phyloP scores from a whole-genome alignment of 2,329 filamentous ascomycete genomes.

The Phaeosphaeria sp. region DNA sequence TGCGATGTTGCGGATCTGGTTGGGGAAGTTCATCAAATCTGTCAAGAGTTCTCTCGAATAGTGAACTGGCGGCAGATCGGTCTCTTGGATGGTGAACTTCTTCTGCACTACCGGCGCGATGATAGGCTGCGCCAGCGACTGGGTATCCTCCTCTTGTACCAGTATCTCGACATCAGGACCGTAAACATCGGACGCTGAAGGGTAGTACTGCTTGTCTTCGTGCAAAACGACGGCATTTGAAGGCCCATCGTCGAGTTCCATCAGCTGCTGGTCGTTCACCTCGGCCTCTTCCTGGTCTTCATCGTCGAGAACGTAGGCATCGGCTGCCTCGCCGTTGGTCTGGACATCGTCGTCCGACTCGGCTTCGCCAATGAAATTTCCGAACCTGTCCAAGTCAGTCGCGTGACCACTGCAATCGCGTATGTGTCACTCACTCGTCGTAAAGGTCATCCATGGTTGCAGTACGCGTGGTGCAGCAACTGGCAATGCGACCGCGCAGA shows the following conservation, averaged over 20 bases:
- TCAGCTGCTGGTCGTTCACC: slow-evolving; percentile 77
- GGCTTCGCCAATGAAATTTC: slow-evolving; percentile 97
- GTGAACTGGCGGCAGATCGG: slow-evolving; percentile 84
- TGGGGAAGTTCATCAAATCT: slow-evolving; percentile 93
- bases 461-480: slow-evolving; percentile 19
- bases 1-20: slow-evolving; percentile 91
- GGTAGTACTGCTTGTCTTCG: slow-evolving; percentile 99
- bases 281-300: slow-evolving; percentile 53
- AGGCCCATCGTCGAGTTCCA: slow-evolving; percentile 91
- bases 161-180: slow-evolving; percentile 92
- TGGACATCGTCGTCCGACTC: slow-evolving; percentile 88
- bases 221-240: slow-evolving; percentile 98
- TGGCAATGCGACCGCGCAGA: slow-evolving; percentile 25
- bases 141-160: slow-evolving; percentile 96
- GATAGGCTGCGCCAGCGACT: slow-evolving; percentile 89
- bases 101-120: slow-evolving; percentile 92
- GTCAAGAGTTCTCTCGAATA: slow-evolving; percentile 93
- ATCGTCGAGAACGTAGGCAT: slow-evolving; percentile 77
- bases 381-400: slow-evolving; percentile 69
- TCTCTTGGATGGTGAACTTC: slow-evolving; percentile 94
- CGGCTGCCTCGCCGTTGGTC: slow-evolving; percentile 75
- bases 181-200: slow-evolving; percentile 95
- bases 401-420: neutral
- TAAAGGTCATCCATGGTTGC: slow-evolving; percentile 89
- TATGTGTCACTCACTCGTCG: slow-evolving; percentile 72